Evolutionary conservation across 768 basidiomycete species (phyloP).

Genomic region (Boletus rubroflammeus): DNA sequence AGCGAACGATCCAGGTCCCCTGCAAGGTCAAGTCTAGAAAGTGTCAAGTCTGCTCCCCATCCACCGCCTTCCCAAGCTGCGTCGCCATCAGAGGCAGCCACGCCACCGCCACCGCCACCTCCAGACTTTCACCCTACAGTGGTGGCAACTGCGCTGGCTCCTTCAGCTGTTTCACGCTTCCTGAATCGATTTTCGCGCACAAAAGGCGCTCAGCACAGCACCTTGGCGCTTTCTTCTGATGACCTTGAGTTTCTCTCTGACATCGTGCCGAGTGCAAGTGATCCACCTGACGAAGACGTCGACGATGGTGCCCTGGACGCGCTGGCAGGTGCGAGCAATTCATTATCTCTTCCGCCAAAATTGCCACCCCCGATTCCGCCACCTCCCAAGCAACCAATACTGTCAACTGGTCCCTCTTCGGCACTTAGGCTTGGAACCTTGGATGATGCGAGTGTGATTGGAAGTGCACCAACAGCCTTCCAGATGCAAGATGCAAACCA

Average conservation of each 20-base stretch:
- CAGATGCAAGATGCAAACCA: slow-evolving; percentile 1
- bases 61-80: slow-evolving; percentile 8
- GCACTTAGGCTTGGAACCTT: slow-evolving; percentile 1
- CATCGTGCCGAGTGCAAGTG: slow-evolving; percentile 52
- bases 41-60: slow-evolving; percentile 9
- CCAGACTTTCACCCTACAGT: slow-evolving; percentile 2
- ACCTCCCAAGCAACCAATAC: slow-evolving; percentile 27
- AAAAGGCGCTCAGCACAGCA: slow-evolving; percentile 40
- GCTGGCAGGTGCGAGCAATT: slow-evolving; percentile 41
- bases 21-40: slow-evolving; percentile 32
- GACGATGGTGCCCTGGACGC: slow-evolving; percentile 34
- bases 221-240: slow-evolving; percentile 69
- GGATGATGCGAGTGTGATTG: not conserved
- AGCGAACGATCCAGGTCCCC: slow-evolving; percentile 24
- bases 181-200: slow-evolving; percentile 68
- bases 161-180: slow-evolving; percentile 82
- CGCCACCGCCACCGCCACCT: not conserved
- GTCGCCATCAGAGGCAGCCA: slow-evolving; percentile 16
- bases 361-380: slow-evolving; percentile 48
- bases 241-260: slow-evolving; percentile 82
- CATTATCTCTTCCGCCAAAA: slow-evolving; percentile 39
- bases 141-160: slow-evolving; percentile 26
- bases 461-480: not conserved
- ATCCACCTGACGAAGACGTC: slow-evolving; percentile 36
- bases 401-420: slow-evolving; percentile 12